Evolutionary conservation across 805 yeast species (phyloP).

Genomic region (Suhomyces canberraensis): DNA sequence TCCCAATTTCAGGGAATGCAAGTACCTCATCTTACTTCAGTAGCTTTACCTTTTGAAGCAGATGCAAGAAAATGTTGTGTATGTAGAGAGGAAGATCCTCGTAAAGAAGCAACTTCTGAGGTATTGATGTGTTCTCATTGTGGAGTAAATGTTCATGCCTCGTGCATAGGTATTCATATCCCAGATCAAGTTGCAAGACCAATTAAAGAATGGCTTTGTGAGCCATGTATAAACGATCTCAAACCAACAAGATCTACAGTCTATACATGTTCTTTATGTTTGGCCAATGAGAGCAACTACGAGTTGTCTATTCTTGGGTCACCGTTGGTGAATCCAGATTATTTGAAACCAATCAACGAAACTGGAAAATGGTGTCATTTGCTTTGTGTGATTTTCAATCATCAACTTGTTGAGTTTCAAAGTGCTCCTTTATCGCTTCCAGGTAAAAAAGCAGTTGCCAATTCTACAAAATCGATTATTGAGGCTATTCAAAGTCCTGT

Average conservation of each 20-base stretch:
- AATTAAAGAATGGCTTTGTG: conserved; percentile 68
- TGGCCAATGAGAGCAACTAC: conserved; percentile 47
- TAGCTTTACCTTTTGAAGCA: conserved; percentile 19
- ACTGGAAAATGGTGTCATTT: conserved; percentile 76
- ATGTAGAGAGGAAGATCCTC: conserved; percentile 43
- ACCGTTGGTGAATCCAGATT: conserved; percentile 50
- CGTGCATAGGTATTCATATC: conserved; percentile 56
- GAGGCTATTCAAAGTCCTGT: conserved; percentile 16
- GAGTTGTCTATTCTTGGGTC: conserved; percentile 44
- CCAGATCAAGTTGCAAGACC: conserved; percentile 21
- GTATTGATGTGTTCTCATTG: conserved; percentile 60
- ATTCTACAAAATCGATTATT: conserved; percentile 13
- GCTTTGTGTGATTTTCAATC: conserved; percentile 60
- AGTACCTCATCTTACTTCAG: conserved; percentile 13
- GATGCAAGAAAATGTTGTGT: conserved; percentile 50
- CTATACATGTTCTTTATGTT: conserved; percentile 67
- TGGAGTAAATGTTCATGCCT: conserved; percentile 64
- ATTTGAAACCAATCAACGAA: conserved; percentile 60
- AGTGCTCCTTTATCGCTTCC: not conserved
- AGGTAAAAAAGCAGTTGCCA: conserved; percentile 25
- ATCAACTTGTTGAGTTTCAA: conserved; percentile 29
- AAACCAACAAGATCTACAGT: conserved; percentile 56
- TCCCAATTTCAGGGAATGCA: conserved; percentile 16
- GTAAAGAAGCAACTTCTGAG: conserved; percentile 23
- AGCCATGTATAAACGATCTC: conserved; percentile 68